Conservation (phyloP, 306 rosid species). For the Trifolium dubium region DNA sequence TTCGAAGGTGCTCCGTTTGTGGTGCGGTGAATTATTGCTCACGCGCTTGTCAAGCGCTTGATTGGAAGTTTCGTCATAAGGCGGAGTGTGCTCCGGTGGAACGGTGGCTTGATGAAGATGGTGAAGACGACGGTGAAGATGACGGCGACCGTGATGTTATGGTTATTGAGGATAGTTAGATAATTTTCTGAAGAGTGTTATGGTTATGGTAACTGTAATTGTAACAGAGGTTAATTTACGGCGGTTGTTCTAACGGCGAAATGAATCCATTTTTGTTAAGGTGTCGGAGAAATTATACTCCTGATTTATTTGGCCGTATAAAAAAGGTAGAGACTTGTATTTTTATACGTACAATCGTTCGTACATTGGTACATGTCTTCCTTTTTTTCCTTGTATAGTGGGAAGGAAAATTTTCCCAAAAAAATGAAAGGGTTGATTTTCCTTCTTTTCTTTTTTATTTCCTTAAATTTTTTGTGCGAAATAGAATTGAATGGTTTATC, state of each 20-base stretch:
- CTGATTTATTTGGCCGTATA: slow-evolving; percentile 34
- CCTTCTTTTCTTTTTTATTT: not conserved
- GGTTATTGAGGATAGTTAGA: slow-evolving; percentile 58
- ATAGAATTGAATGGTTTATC: not conserved
- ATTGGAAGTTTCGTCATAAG: slow-evolving; percentile 93
- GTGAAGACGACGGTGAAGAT: slow-evolving; percentile 47
- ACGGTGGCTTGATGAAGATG: slow-evolving; percentile 77
- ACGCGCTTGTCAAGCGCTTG: slow-evolving; percentile 98
- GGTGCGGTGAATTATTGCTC: slow-evolving; percentile 93
- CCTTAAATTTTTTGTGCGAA: not conserved
- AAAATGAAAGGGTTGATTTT: slow-evolving; percentile 34
- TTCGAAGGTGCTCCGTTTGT: slow-evolving; percentile 93
- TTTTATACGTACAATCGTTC: slow-evolving; percentile 5
- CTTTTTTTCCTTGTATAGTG: slow-evolving; percentile 34
- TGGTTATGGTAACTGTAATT: not conserved
- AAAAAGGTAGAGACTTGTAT: slow-evolving; percentile 18
- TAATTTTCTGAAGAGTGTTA: not conserved
- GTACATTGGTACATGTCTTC: slow-evolving; percentile 3
- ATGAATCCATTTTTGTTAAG: slow-evolving; percentile 48
- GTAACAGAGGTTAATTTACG: slow-evolving; percentile 21
- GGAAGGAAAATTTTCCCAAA: slow-evolving; percentile 36
- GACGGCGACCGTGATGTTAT: slow-evolving; percentile 42
- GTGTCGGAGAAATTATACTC: not conserved
- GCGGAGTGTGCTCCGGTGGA: slow-evolving; percentile 75
- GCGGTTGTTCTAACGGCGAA: slow-evolving; percentile 27